Evolutionary conservation across 805 yeast species (phyloP).

Genomic region (Hanseniaspora vineae): DNA sequence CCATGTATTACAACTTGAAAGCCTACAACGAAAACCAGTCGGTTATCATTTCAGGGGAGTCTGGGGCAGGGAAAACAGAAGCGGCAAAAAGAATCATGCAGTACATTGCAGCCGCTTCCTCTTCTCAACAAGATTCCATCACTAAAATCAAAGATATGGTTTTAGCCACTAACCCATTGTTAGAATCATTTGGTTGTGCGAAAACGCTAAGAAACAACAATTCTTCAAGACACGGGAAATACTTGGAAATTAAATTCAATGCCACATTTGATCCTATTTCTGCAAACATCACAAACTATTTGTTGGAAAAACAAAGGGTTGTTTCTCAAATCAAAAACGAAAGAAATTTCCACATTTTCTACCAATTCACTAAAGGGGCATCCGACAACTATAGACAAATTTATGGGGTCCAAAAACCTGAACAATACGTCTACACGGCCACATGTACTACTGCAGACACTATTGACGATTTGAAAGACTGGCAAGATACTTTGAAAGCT

Average conservation of each 20-base stretch:
- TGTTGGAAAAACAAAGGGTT: constrained; percentile 90
- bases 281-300: constrained; percentile 90
- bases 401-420: constrained; percentile 90
- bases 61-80: constrained; percentile 97
- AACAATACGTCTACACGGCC: constrained; percentile 79
- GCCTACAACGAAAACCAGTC: constrained; percentile 91
- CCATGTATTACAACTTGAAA: constrained; percentile 91
- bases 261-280: constrained; percentile 77
- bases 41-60: constrained; percentile 94
- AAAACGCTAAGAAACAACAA: constrained; percentile 95
- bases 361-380: constrained; percentile 89
- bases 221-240: constrained; percentile 95
- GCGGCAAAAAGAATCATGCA: constrained; percentile 98
- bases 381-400: constrained; percentile 68
- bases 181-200: constrained; percentile 98
- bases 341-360: constrained; percentile 93
- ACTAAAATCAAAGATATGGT: constrained; percentile 93
- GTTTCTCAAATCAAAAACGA: constrained; percentile 90
- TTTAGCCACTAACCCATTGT: constrained; percentile 90
- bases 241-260: constrained; percentile 82
- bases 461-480: constrained; percentile 73
- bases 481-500: constrained; percentile 67
- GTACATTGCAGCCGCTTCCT: constrained; percentile 79
- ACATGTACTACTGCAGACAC: constrained; percentile 78
- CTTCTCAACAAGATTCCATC: constrained; percentile 49